Conservation (phyloP, 2,329 filamentous ascomycete genomes). For the Bimuria novae-zelandiae region DNA sequence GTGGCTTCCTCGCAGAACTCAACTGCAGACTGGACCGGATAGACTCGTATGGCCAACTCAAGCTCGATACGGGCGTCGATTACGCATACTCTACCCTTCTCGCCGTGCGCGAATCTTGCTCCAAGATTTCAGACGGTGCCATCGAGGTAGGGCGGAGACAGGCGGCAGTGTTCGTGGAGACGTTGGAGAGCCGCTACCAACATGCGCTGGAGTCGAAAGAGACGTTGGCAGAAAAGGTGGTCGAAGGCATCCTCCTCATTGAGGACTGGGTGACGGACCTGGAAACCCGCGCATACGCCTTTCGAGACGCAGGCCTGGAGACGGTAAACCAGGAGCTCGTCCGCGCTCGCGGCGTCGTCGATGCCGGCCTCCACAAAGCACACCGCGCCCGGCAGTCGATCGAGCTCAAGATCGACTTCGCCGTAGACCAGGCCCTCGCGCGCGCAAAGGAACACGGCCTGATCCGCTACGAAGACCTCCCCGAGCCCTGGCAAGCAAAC, state of each 20-base stretch:
- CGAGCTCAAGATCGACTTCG: constrained; percentile 72
- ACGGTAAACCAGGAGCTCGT: constrained; percentile 80
- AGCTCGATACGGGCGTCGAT: constrained; percentile 81
- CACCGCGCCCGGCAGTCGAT: constrained; percentile 72
- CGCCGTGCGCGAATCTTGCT: constrained; percentile 84
- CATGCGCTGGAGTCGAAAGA: constrained; percentile 83
- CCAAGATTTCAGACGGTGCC: constrained; percentile 85
- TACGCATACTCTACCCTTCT: constrained; percentile 85
- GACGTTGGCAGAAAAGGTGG: constrained; percentile 88
- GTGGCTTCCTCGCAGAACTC: constrained; percentile 82
- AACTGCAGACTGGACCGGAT: constrained; percentile 85
- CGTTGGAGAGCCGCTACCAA: constrained; percentile 84
- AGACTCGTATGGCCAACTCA: constrained; percentile 83
- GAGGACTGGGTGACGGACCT: constrained; percentile 85
- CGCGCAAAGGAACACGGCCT: constrained; percentile 79
- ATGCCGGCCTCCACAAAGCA: constrained; percentile 82
- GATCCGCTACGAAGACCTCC: constrained; percentile 87
- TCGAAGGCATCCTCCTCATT: constrained; percentile 82
- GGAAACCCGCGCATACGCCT: constrained; percentile 78
- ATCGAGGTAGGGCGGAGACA: constrained; percentile 84
- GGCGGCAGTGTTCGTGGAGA: constrained; percentile 89
- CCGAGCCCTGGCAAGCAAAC: constrained; percentile 91
- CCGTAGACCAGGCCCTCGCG: constrained; percentile 76
- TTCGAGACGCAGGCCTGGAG: constrained; percentile 77
- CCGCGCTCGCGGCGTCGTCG: constrained; percentile 74